Evolutionary conservation across 495 filamentous ascomycete genomes (phyloP), one percentile per base, ranked within the genome.

Genomic region (Rhypophila decipiens): DNA sequence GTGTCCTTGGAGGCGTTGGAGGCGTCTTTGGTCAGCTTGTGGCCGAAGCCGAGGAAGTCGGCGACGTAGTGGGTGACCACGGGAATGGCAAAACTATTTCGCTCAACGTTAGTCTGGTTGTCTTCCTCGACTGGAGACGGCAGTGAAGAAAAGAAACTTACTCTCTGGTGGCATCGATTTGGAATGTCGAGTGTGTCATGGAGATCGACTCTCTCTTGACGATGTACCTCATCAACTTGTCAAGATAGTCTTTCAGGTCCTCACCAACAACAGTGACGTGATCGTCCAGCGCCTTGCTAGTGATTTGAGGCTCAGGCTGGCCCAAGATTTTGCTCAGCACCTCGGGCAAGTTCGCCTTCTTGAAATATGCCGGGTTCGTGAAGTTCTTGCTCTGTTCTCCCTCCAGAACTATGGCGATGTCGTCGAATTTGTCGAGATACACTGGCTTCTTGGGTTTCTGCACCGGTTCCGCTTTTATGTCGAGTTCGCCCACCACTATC

Each of bases 51-150:
- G 10, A 55, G 38, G 31, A 55, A 55, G 45, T 55, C 52, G 22
- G 52, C 52, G 3, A 55, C 52, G 17, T 44, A 55, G 0, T 39
- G 24, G 3, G 48, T 55, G 12, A 51, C 36, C 29, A 51, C 52
- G 13, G 52, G 52, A 23, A 55, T 51, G 42, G 52, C 47, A 17
- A 55, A 51, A n/a, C n/a, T n/a, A n/a, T n/a, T n/a, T n/a, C n/a
- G n/a, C n/a, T n/a, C n/a, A n/a, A n/a, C n/a, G n/a, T n/a, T n/a
- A n/a, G n/a, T n/a, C n/a, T n/a, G n/a, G n/a, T n/a, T n/a, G n/a
- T n/a, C n/a, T n/a, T n/a, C n/a, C n/a, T n/a, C n/a, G n/a, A n/a
- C n/a, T n/a, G n/a, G n/a, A n/a, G n/a, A n/a, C n/a, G n/a, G n/a
- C n/a, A n/a, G n/a, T n/a, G n/a, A n/a, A n/a, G n/a, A n/a, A n/a